Evolutionary conservation across 148 eudicot genomes (phyloP), one percentile per base, ranked within the genome.

Genomic region (Fagopyrum homotropicum): DNA sequence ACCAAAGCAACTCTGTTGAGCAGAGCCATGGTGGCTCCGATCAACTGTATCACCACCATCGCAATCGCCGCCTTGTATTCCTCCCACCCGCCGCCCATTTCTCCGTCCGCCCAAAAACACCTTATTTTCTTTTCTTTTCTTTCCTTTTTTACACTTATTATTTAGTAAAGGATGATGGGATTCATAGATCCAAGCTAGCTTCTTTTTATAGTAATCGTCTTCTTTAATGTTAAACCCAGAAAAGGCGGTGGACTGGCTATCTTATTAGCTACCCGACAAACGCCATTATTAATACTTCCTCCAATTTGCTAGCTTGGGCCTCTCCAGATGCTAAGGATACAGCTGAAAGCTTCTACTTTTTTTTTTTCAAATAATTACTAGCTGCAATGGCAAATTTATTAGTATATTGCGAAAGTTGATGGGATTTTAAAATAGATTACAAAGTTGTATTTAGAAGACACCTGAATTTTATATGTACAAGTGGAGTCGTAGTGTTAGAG

Each of bases 1-100:
- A 89, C 73, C 76, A 91, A 83, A 75, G 93, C 85, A 59, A 84
- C 93, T 80, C 93, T 82, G 71, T 78, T 83, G 40, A 75, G 50
- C 0, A 92, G 74, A 22, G 86, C 80, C 45, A 85, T 77, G n/a
- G 79, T 82, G 44, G 90, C 85, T 69, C 80, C 83, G 6, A 77
- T 69, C 70, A 87, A 57, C 73, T 92, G 95, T 79, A 86, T 54
- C 0, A 35, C 79, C 17, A 87, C 70, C 92, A 92, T 84, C 8
- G 79, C 86, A 40, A 90, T 73, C 56, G 78, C 79, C 7, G 97
- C 88, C 82, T 76, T 80, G 73, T 85, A 74, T 4, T 87, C 83
- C 45, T 87, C 84, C 69, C 52, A 71, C 73, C 73, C 16, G 4
- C 73, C 30, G 49, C 19, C 50, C 40, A 35, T 44, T 52, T 46